Base-by-base conservation (phyloP, 192 early-diverging fungal species). In the Coemansia biformis region DNA sequence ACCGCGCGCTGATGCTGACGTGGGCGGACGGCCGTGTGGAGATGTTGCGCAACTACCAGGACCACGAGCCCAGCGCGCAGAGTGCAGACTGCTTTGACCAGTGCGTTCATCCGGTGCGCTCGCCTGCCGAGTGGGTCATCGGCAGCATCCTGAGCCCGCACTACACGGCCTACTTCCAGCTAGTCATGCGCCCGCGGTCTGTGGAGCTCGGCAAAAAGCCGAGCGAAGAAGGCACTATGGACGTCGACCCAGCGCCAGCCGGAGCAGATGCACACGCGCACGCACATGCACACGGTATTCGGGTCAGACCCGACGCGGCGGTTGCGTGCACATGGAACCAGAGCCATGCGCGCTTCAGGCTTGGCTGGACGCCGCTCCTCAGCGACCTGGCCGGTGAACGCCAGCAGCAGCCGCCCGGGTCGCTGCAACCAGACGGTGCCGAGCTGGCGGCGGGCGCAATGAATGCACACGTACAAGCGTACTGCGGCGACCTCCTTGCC, bases 321-420 rank as follows among this genome's bases (percentile, higher is more conserved):
- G 56, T 59, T 18, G 37, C 54, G 8, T 71, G 70, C 35, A 38
- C 40, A 14, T 74, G 70, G 70, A 57, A 41, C 30, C 70, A 74
- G 59, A 48, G 63, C 9, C 70, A 62, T 16, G 63, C 54, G 31
- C 59, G 51, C 26, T 58, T 74, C 33, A 28, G 70, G 21, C 59
- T 74, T 26, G 70, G 70, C n/a, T 74, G 70, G 70, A 59, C 63
- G 31, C 70, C 70, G 19, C 65, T 73, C 39, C 62, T 73, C 21
- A 43, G 69, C 42, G 69, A 63, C n/a, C 29, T 40, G 16, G 28
- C 53, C 8, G 48, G 42, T 4, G 48, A 37, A 37, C 48, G 36
- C 34, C 47, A 36, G 46, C 12, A 11, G 15, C 18, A 19, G 45
- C 13, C 21, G 10, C 33, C 24, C 16, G 24, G 13, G n/a, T n/a